Conservation (phyloP, 179 eudicot genomes). For the Spinacia oleracea region DNA sequence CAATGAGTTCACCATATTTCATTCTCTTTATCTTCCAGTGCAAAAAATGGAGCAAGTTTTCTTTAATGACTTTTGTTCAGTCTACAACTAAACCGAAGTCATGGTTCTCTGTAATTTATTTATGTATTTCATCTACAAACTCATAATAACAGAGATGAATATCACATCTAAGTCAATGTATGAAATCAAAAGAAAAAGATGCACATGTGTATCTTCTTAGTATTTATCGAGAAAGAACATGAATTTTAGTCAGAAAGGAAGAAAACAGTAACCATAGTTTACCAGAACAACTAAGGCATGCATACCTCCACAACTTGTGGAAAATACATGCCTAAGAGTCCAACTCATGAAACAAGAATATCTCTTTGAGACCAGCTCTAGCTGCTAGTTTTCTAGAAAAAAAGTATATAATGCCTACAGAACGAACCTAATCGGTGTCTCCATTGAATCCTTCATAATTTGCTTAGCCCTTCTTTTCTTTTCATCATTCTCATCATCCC, state of each 20-base stretch:
- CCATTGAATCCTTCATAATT: conserved; percentile 47
- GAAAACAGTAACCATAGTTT: conserved; percentile 37
- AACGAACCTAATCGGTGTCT: conserved; percentile 43
- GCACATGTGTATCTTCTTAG: background rate
- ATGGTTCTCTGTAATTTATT: background rate
- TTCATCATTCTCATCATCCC: conserved; percentile 39
- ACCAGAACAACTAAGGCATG: conserved; percentile 40
- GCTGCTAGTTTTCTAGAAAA: conserved; percentile 39
- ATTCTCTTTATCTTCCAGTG: background rate
- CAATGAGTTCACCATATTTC: conserved; percentile 13
- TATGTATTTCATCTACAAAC: background rate
- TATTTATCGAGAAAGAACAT: conserved; percentile 22
- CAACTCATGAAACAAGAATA: conserved; percentile 37
- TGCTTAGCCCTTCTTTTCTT: conserved; percentile 50
- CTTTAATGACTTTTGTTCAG: background rate
- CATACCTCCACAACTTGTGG: conserved; percentile 58
- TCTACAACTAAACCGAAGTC: background rate
- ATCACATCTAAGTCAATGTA: background rate
- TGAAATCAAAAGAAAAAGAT: background rate
- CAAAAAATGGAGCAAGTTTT: background rate
- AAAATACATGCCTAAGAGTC: conserved; percentile 35
- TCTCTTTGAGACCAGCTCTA: conserved; percentile 43
- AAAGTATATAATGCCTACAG: conserved; percentile 49
- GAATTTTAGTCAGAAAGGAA: conserved; percentile 40
- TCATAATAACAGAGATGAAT: background rate